Conservation (phyloP, 208 protist species). For the Trypanosoma congolense region DNA sequence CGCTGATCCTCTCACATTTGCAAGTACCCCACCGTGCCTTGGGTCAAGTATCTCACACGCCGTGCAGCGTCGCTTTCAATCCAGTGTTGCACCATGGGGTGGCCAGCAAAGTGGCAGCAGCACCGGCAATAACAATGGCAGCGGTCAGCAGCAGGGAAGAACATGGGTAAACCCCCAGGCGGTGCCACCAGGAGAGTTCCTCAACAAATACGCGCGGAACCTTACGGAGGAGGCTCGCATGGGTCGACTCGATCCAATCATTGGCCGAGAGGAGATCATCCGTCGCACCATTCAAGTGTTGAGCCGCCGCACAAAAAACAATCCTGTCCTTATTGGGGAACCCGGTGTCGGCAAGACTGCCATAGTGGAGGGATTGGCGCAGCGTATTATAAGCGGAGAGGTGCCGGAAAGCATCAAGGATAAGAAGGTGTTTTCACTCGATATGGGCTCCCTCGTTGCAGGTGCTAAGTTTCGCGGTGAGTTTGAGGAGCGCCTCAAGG, state of each 20-base stretch:
- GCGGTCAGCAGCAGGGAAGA: conserved; percentile 46
- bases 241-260: conserved; percentile 97
- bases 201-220: conserved; percentile 97
- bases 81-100: conserved; percentile 59
- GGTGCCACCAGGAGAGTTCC: conserved; percentile 80
- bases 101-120: not conserved
- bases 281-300: conserved; percentile 95
- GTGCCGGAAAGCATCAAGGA: conserved; percentile 87
- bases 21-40: not conserved
- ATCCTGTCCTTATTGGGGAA: conserved; percentile 98
- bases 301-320: conserved; percentile 99
- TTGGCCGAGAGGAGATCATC: conserved; percentile 99
- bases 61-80: conserved; percentile 25
- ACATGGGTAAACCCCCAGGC: conserved; percentile 86
- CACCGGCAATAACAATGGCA: conserved; percentile 25
- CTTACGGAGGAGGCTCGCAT: conserved; percentile 90
- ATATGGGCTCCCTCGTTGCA: conserved; percentile 98
- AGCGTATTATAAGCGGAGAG: conserved; percentile 91
- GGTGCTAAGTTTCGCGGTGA: conserved; percentile 99
- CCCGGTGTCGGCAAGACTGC: conserved; percentile 92
- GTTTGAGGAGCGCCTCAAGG: conserved; percentile 99
- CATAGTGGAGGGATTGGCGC: conserved; percentile 91
- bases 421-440: conserved; percentile 90
- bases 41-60: not conserved
- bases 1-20: not conserved